Evolutionary conservation across 2,329 filamentous ascomycete species (phyloP), one percentile per base, ranked within the genome.

Genomic region (Penicillium hordei): DNA sequence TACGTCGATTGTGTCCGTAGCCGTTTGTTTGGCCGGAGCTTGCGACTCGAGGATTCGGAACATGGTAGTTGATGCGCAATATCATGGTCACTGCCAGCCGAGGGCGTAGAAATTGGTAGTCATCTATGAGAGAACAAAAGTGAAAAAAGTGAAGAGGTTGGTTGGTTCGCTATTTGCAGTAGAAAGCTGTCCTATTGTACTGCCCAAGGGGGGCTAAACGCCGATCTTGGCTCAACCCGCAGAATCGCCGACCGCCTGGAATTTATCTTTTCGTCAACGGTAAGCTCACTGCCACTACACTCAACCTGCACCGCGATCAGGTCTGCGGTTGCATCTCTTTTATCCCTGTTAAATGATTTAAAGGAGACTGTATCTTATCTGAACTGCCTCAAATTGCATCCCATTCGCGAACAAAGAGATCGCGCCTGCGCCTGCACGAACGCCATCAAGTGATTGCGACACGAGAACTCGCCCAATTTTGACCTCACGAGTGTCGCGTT

Each of bases 1-100:
- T 42, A 93, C 90, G 61, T 88, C 89, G 74, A 99, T 99, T 42
- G 94, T 97, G 73, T 96, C 92, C 71, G 90, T 89, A 67, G 93
- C 94, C 70, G 91, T 96, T 83, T 99, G 94, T 82, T 95, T 94
- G 72, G 92, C 91, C 68, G 94, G 94, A 71, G 91, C 90, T 77
- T 89, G 84, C 68, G 83, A 83, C 74, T 86, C 83, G 68, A 87
- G 82, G 69, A 86, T 85, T 73, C 80, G 79, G 66, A 81, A 80
- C 79, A 81, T 81, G 61, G 71, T 75, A 69, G 62, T 49, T 60
- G 60, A 60, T 52, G 69, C 61, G 69, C 68, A 73, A 65, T 72
- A 64, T 75, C 75, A 78, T 76, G 73, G 70, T 76, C 73, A 76
- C 64, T 68, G 66, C 65, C 63, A 64, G 68, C 69, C 67, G 61